Conservation (phyloP, 2,329 filamentous ascomycete genomes). For the Fusarium metavorans region DNA sequence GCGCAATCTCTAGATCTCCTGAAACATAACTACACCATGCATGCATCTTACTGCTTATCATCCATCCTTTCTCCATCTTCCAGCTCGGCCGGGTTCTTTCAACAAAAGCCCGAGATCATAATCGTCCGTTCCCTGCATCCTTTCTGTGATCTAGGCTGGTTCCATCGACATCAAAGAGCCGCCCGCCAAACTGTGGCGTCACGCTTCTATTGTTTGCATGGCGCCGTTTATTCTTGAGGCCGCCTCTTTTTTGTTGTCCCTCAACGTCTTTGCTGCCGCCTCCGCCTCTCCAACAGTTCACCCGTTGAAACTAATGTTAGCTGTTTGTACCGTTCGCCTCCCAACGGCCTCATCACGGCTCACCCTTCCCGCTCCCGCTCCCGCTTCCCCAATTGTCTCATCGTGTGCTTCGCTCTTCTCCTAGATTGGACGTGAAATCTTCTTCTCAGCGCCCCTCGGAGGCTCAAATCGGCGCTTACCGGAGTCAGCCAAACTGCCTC, state of each 20-base stretch:
- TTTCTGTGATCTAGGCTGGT: conserved; percentile 4
- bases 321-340: conserved; percentile 22
- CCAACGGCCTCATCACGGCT: conserved; percentile 32
- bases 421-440: conserved; percentile 14
- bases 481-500: conserved; percentile 24
- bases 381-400: neutral
- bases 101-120: conserved; percentile 2
- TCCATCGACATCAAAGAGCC: conserved; percentile 2
- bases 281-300: neutral
- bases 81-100: conserved; percentile 35
- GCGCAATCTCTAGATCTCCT: neutral
- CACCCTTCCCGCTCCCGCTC: conserved; percentile 27
- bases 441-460: conserved; percentile 26
- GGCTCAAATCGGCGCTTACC: conserved; percentile 43
- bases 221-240: conserved; percentile 26
- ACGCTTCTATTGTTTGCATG: conserved; percentile 38
- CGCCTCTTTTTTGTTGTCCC: conserved; percentile 16
- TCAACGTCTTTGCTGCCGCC: conserved; percentile 2
- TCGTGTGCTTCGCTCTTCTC: conserved; percentile 6
- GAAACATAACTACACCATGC: neutral
- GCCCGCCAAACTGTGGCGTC: conserved; percentile 25
- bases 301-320: neutral
- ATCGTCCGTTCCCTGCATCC: conserved; percentile 16
- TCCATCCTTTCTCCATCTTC: conserved; percentile 6
- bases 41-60: conserved; percentile 17